Conservation (phyloP, 2,329 filamentous ascomycete genomes). For the Ascocoryne sarcoides region DNA sequence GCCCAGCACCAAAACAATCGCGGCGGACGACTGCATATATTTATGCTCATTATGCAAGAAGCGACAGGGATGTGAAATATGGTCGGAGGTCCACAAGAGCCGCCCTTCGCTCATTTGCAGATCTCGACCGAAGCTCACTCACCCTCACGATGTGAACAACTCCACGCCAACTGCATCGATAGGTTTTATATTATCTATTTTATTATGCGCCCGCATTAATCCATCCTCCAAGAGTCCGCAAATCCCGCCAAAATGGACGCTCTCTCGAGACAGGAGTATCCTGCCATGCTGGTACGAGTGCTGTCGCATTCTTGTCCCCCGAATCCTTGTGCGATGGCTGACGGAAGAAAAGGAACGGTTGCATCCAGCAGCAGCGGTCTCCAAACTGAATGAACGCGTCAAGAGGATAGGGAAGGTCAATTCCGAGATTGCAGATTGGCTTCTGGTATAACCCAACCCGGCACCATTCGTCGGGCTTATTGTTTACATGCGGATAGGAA, state of each 20-base stretch:
- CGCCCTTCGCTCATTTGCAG: too few relatives aligned
- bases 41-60: too few relatives aligned
- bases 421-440: conserved; percentile 87
- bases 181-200: conserved; percentile 14
- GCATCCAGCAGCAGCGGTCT: conserved; percentile 72
- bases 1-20: too few relatives aligned
- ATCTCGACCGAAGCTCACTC: too few relatives aligned
- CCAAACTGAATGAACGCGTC: conserved; percentile 76
- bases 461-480: conserved; percentile 4
- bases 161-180: conserved; percentile 12
- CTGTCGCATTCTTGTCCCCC: conserved; percentile 12
- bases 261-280: conserved; percentile 82
- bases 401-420: conserved; percentile 82
- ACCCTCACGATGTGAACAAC: too few relatives aligned
- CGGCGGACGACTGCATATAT: too few relatives aligned
- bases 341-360: conserved; percentile 56
- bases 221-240: conserved; percentile 15
- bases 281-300: conserved; percentile 79
- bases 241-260: conserved; percentile 52
- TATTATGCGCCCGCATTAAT: conserved; percentile 24
- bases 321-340: conserved; percentile 10
- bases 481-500: conserved; percentile 51
- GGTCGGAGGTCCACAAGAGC: too few relatives aligned
- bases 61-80: too few relatives aligned
- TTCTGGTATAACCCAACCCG: conserved; percentile 55